A percentile compares a stretch with the other conserved stretches of the same genome.
phyloP scores from a whole-genome alignment of 2,329 filamentous ascomycete species.

The Penicillium palitans region DNA sequence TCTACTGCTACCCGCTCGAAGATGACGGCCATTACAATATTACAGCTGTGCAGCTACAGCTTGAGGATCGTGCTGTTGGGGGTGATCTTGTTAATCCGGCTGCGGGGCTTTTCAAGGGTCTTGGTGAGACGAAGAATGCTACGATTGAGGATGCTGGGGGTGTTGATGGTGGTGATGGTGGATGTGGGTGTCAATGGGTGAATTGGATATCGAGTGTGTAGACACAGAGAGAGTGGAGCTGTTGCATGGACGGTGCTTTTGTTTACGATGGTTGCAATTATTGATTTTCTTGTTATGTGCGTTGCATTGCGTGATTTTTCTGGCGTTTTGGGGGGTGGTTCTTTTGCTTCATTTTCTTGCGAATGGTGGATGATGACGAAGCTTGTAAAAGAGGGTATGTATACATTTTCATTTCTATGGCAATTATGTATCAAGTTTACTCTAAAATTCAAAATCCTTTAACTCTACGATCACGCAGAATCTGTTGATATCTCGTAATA shows the following conservation, averaged over 20 bases:
- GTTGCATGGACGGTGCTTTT: neutral
- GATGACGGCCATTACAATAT: constrained; percentile 48
- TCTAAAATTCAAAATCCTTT: neutral
- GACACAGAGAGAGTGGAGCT: neutral
- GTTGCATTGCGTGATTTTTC: neutral
- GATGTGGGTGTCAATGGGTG: constrained; percentile 61
- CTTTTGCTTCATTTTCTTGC: constrained; percentile 4
- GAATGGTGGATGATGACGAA: neutral
- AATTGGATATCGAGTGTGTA: constrained; percentile 46
- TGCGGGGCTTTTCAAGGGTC: constrained; percentile 44
- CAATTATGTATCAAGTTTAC: neutral
- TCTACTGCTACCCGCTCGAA: constrained; percentile 62
- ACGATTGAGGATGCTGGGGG: constrained; percentile 39
- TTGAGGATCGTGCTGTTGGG: constrained; percentile 55
- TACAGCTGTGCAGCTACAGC: constrained; percentile 48
- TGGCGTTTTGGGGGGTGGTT: neutral
- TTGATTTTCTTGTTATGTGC: neutral
- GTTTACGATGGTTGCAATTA: neutral
- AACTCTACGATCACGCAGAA: neutral
- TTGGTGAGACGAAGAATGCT: constrained; percentile 2
- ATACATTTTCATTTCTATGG: neutral
- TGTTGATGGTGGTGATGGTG: constrained; percentile 61
- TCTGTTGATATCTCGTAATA: neutral
- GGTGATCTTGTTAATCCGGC: constrained; percentile 55
- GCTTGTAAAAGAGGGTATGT: neutral